Evolutionary conservation across 768 basidiomycete species (phyloP).

Genomic region (Hortiboletus campestris): DNA sequence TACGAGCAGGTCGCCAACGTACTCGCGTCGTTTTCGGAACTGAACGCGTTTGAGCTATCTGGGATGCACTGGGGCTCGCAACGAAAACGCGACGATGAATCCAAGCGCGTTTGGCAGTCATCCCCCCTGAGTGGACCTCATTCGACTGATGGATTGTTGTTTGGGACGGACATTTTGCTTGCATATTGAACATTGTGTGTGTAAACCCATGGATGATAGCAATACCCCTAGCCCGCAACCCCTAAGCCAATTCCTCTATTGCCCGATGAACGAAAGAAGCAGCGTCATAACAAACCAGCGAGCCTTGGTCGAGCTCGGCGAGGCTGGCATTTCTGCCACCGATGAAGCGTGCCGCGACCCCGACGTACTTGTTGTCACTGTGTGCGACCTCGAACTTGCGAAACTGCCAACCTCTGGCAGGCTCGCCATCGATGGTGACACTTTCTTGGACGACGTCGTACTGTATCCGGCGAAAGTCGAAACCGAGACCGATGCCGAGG

Average conservation of each 20-base stretch:
- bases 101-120: slow-evolving; percentile 53
- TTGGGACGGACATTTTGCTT: slow-evolving; percentile 28
- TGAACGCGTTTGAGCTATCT: slow-evolving; percentile 68
- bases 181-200: slow-evolving; percentile 27
- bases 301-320: slow-evolving; percentile 35
- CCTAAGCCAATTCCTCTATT: slow-evolving; percentile 39
- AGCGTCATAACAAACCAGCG: slow-evolving; percentile 47
- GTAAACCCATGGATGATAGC: not conserved
- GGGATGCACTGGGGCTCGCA: slow-evolving; percentile 74
- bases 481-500: slow-evolving; percentile 77
- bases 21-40: slow-evolving; percentile 57
- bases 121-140: slow-evolving; percentile 38
- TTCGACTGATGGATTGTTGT: slow-evolving; percentile 32
- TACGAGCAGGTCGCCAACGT: slow-evolving; percentile 58
- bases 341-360: slow-evolving; percentile 60
- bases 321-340: slow-evolving; percentile 41
- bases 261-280: slow-evolving; percentile 47
- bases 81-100: slow-evolving; percentile 41
- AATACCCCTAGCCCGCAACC: slow-evolving; percentile 19
- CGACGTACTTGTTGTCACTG: slow-evolving; percentile 56
- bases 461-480: slow-evolving; percentile 76
- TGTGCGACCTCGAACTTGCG: slow-evolving; percentile 54
- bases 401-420: slow-evolving; percentile 66
- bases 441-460: slow-evolving; percentile 53
- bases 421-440: slow-evolving; percentile 58